Evolutionary conservation across 1,139 yeast species (phyloP).

Genomic region (Geotrichum citri-aurantii): DNA sequence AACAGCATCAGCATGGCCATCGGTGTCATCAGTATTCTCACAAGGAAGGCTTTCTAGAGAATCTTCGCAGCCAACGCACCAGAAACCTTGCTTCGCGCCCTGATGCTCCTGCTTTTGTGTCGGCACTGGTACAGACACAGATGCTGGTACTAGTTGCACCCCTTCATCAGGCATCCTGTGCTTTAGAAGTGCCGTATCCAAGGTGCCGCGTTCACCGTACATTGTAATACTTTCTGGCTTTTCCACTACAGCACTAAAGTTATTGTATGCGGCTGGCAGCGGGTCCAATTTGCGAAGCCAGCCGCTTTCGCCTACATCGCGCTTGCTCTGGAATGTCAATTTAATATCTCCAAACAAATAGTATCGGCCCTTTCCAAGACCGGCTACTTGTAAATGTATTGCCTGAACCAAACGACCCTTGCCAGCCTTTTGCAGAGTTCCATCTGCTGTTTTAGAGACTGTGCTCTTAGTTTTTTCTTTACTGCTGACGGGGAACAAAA

Average conservation of each 20-base stretch:
- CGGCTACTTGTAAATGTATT: conserved; percentile 33
- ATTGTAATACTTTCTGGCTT: neutral
- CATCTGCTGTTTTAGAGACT: neutral
- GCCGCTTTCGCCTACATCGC: neutral
- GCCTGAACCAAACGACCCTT: conserved; percentile 28
- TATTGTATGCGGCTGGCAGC: neutral
- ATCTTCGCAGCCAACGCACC: neutral
- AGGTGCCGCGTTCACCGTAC: neutral
- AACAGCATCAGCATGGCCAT: neutral
- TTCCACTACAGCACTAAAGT: neutral
- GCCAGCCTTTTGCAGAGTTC: neutral
- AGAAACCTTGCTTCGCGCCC: neutral
- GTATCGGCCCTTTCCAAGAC: conserved; percentile 32
- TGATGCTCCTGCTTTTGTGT: neutral
- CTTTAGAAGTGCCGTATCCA: neutral
- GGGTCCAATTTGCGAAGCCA: neutral
- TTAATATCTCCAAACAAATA: conserved; percentile 39
- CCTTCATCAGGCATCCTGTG: neutral
- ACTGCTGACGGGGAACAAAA: conserved; percentile 15
- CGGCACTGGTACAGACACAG: neutral
- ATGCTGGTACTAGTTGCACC: neutral
- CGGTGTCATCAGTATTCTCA: neutral
- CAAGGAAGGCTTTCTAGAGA: neutral
- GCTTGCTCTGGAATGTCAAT: conserved; percentile 37
- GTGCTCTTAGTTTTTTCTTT: neutral